Evolutionary conservation across 768 basidiomycete genomes (phyloP).

Genomic region (Boletellus ananas): DNA sequence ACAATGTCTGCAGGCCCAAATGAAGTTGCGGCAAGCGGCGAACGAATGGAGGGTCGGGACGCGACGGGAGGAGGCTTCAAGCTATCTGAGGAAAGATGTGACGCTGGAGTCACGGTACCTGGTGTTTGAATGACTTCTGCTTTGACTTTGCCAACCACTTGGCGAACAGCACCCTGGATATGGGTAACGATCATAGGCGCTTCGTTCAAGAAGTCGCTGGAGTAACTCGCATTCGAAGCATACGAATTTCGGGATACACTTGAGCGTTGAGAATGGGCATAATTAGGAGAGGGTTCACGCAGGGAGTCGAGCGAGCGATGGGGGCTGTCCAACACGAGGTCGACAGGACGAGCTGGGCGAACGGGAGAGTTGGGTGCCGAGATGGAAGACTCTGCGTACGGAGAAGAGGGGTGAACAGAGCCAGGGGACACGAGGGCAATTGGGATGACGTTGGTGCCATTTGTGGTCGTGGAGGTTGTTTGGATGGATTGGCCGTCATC

Average conservation of each 20-base stretch:
- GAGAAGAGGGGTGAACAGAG: slow-evolving; percentile 33
- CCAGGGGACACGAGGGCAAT: slow-evolving; percentile 75
- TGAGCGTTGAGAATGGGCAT: slow-evolving; percentile 51
- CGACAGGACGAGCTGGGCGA: slow-evolving; percentile 57
- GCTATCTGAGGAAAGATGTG: slow-evolving; percentile 32
- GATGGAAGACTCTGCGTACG: slow-evolving; percentile 30
- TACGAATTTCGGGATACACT: slow-evolving; percentile 61
- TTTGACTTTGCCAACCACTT: slow-evolving; percentile 73
- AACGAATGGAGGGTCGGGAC: slow-evolving; percentile 48
- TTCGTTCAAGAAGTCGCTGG: slow-evolving; percentile 77
- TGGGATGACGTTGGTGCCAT: slow-evolving; percentile 82
- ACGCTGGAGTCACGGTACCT: slow-evolving; percentile 32
- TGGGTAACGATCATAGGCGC: slow-evolving; percentile 80
- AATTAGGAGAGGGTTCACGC: slow-evolving; percentile 32
- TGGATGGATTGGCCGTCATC: slow-evolving; percentile 76
- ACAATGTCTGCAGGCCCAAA: slow-evolving; percentile 68
- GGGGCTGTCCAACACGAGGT: slow-evolving; percentile 59
- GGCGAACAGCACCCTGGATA: slow-evolving; percentile 55
- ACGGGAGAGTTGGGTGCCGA: slow-evolving; percentile 38
- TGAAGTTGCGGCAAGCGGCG: slow-evolving; percentile 66
- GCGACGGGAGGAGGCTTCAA: slow-evolving; percentile 38
- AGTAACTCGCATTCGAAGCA: slow-evolving; percentile 70
- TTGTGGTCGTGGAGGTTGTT: slow-evolving; percentile 66
- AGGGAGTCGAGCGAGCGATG: slow-evolving; percentile 54
- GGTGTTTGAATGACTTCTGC: slow-evolving; percentile 73